phyloP scores from a whole-genome alignment of 2,329 filamentous ascomycete species.

The Calonectria hawksworthii region DNA sequence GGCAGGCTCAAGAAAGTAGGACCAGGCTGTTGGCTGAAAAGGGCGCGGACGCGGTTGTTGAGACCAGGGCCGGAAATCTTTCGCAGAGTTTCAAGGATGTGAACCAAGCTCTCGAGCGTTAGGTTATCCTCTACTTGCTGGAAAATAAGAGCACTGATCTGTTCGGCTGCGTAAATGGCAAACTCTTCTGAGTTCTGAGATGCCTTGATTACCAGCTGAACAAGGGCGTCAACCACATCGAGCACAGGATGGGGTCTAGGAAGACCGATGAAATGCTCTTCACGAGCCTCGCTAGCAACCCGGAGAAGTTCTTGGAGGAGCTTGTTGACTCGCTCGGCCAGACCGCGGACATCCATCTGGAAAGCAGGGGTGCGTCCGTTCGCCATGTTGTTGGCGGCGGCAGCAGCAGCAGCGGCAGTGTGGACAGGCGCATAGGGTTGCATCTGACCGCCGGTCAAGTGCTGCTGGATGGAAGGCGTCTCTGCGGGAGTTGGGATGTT shows the following conservation, averaged over 20 bases:
- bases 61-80: slow-evolving; percentile 70
- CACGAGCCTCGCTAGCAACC: slow-evolving; percentile 65
- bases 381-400: slow-evolving; percentile 47
- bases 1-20: slow-evolving; percentile 70
- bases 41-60: slow-evolving; percentile 67
- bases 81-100: slow-evolving; percentile 71
- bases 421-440: slow-evolving; percentile 70
- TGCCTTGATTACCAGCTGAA: slow-evolving; percentile 73
- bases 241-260: slow-evolving; percentile 71
- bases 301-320: slow-evolving; percentile 70
- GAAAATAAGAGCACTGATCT: slow-evolving; percentile 71
- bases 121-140: slow-evolving; percentile 67
- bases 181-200: slow-evolving; percentile 74
- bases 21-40: slow-evolving; percentile 70
- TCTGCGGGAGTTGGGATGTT: slow-evolving; percentile 72
- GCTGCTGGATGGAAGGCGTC: slow-evolving; percentile 64
- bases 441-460: slow-evolving; percentile 64
- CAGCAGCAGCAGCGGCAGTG: slow-evolving; percentile 45
- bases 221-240: slow-evolving; percentile 74
- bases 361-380: slow-evolving; percentile 66
- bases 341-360: slow-evolving; percentile 65
- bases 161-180: slow-evolving; percentile 70
- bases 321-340: slow-evolving; percentile 71
- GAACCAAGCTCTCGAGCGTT: slow-evolving; percentile 72
- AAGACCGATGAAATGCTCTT: slow-evolving; percentile 72